Base-by-base conservation (phyloP, 441 rosid genomes). In the Pelargonium australe region DNA sequence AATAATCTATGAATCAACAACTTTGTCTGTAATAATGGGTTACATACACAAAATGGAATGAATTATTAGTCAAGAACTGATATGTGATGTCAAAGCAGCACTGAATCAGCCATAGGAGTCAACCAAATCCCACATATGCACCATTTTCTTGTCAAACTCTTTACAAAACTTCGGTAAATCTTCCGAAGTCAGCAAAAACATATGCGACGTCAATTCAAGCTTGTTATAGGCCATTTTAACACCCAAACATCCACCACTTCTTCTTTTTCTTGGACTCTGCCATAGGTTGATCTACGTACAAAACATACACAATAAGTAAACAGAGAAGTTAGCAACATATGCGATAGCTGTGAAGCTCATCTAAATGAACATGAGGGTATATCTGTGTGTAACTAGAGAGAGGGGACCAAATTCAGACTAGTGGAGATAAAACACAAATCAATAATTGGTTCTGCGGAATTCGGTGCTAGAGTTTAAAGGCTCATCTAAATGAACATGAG, bases 161-260 rank as follows among this genome's bases (percentile, higher is more conserved):
- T 6, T 40, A 1, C 43, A 40, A 40, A 40, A 40, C 43, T 40
- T 7, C 7, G 43, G 43, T 40, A 40, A 40, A 40, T 40, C 43
- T 40, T 40, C 43, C 43, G 9, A 40, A 40, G 43, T 40, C 43
- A 40, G 43, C 43, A 40, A 40, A 40, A 40, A 40, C 43, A 40
- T 40, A 7, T 40, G 51, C 12, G n/a, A 45, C 11, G 16, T 60
- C 34, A 44, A 1, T 6, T 16, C 25, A 16, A 37, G 20, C 47
- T 19, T 37, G 53, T n/a, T 3, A 40, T 1, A 0, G 28, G 40
- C 55, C 9, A 63, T 25, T 17, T 43, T 63, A 72, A 69, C 67
- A 68, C 72, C 81, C 70, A 73, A 74, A 61, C 62, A 70, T 61
- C 86, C 86, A 75, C 86, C 85, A 80, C 75, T 70, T 78, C 81